These are phyloP conservation scores for Kodamaea neixiangensis DNA, from an alignment of 805 yeast genomes.

Conservation along the genomic window DNA sequence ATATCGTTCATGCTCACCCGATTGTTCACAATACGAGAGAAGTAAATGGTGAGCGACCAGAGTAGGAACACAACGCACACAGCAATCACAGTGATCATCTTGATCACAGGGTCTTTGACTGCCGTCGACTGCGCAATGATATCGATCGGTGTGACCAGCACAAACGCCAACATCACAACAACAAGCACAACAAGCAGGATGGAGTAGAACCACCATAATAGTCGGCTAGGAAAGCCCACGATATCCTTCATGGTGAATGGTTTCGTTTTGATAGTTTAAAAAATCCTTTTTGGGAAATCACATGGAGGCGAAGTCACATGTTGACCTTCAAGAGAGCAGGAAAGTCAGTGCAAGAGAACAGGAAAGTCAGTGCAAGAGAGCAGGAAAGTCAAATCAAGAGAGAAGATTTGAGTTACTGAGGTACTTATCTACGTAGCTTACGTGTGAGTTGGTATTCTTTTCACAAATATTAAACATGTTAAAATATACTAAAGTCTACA, in stretches of 20 bases:
- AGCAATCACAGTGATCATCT: constrained; percentile 76
- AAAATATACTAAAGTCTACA: too few species aligned
- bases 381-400: too few species aligned
- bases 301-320: background rate
- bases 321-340: too few species aligned
- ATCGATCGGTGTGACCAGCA: constrained; percentile 78
- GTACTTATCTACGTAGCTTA: too few species aligned
- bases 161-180: constrained; percentile 49
- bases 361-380: too few species aligned
- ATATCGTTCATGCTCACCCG: constrained; percentile 68
- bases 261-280: background rate
- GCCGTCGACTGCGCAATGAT: constrained; percentile 61
- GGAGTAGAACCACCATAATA: constrained; percentile 46
- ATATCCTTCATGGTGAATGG: constrained; percentile 8
- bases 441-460: too few species aligned
- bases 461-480: too few species aligned
- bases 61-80: constrained; percentile 65
- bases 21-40: constrained; percentile 59
- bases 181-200: constrained; percentile 44
- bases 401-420: too few species aligned
- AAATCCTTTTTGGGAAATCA: background rate
- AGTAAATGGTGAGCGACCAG: constrained; percentile 49
- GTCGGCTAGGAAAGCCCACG: constrained; percentile 19
- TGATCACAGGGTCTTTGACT: constrained; percentile 61
- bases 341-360: too few species aligned